Evolutionary conservation across 2,329 filamentous ascomycete genomes (phyloP), one percentile per base, ranked within the genome.

Genomic region (Trichoderma gracile): DNA sequence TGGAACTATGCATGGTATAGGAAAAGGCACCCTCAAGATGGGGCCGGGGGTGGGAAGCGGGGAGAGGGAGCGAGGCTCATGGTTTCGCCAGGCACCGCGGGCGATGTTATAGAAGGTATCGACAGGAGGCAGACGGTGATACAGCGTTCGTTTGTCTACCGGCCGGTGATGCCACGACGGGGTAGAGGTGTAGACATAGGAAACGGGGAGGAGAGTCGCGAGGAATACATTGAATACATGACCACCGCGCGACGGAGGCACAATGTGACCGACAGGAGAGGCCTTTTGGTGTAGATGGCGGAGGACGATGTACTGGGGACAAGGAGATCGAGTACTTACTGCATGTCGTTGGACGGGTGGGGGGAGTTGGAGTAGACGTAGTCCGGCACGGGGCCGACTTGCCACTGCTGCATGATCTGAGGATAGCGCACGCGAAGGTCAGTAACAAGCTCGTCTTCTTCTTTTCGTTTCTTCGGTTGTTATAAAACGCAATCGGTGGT

Each of bases 341-440:
- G 82, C 75, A 85, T 82, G 69, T 84, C 82, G 77, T 81, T 82
- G 70, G 80, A 78, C 73, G 82, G 81, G 72, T 83, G 82, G 71
- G 81, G 78, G 76, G 78, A 78, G 76, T 80, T 82, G 74, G 80
- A 77, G 78, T 83, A 84, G 71, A 85, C 80, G 78, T 84, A 84
- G 76, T 84, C 82, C 78, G 83, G 83, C 77, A 86, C 80, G 70
- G 83, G 82, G 78, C 83, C 82, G 75, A 86, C 81, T 76, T 85
- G 82, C 83, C 83, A 86, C 77, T 85, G 82, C 79, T 86, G 81
- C 83, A 86, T 86, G 77, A 77, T 82, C 82, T 84, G 73, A 66
- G 67, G 67, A 68, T 67, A 67, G 66, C 67, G 65, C 66, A 63
- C 67, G 56, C 65, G 57, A 66, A 68, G 57, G 63, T 69, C 70